Evolutionary conservation across 83 land plant species (phyloP).

Genomic region (Picea engelmannii): DNA sequence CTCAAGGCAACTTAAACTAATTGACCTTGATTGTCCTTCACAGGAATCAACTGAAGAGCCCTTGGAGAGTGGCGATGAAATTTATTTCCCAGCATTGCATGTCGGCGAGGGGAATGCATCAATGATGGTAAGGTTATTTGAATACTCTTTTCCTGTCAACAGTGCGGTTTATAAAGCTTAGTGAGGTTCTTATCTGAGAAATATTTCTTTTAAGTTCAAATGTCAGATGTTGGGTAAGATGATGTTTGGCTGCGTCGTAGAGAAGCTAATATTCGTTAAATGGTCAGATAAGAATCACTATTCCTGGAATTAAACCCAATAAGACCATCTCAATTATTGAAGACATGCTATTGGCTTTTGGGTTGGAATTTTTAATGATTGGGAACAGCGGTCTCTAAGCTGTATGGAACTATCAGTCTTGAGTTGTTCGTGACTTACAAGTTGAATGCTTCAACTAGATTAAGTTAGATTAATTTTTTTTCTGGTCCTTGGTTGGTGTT

Average conservation of each 20-base stretch:
- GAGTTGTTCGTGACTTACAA: background rate
- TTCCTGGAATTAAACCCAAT: background rate
- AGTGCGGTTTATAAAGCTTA: background rate
- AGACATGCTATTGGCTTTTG: too few relatives aligned
- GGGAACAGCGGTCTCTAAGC: background rate
- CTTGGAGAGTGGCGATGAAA: constrained; percentile 14
- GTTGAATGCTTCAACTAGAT: background rate
- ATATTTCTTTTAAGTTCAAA: background rate
- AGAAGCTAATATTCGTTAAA: background rate
- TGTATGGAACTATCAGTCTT: background rate
- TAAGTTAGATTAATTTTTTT: background rate
- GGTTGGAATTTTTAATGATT: background rate
- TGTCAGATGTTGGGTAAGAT: background rate
- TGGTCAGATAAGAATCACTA: background rate
- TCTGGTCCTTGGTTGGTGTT: background rate
- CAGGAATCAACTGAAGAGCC: constrained; percentile 8
- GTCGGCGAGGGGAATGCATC: constrained; percentile 10
- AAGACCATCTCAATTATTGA: background rate
- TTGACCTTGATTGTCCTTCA: background rate
- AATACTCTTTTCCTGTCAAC: background rate
- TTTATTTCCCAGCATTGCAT: constrained; percentile 16
- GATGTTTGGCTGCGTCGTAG: background rate
- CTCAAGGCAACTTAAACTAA: background rate
- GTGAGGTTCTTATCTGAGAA: background rate
- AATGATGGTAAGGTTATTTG: constrained; percentile 14